Evolutionary conservation across 1,284 basidiomycete species (phyloP).

Genomic region (Leccinum subrobustum): DNA sequence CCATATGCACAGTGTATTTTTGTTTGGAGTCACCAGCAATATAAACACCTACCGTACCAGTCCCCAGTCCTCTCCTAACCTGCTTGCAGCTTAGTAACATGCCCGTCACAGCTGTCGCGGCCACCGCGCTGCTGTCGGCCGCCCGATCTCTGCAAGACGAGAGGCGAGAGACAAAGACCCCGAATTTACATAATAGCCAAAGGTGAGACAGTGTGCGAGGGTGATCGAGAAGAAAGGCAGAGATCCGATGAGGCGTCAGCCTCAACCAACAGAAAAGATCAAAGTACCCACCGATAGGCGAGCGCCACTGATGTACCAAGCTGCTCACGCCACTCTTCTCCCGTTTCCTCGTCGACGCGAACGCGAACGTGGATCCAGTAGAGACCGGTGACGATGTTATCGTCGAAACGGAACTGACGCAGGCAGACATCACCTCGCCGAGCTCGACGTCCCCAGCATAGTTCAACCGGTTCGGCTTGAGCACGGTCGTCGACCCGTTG

Average conservation of each 20-base stretch:
- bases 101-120: slow-evolving; percentile 1
- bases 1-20: too few species aligned
- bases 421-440: not conserved
- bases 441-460: not conserved
- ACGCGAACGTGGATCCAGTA: not conserved
- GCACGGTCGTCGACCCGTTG: not conserved
- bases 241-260: not conserved
- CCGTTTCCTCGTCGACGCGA: slow-evolving; percentile 4
- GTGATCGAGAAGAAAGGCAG: not conserved
- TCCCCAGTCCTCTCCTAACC: too few species aligned
- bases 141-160: slow-evolving; percentile 14
- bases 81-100: not conserved
- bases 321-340: slow-evolving; percentile 35
- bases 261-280: not conserved
- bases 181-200: not conserved
- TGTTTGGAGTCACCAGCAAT: too few species aligned
- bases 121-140: slow-evolving; percentile 13
- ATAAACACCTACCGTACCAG: too few species aligned
- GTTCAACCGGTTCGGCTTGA: not conserved
- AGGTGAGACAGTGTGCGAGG: not conserved
- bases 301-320: slow-evolving; percentile 45
- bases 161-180: not conserved
- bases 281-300: slow-evolving; percentile 46
- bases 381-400: not conserved
- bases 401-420: not conserved